Conservation (phyloP, 2,329 filamentous ascomycete genomes). For the Arthrinium phaeospermum region DNA sequence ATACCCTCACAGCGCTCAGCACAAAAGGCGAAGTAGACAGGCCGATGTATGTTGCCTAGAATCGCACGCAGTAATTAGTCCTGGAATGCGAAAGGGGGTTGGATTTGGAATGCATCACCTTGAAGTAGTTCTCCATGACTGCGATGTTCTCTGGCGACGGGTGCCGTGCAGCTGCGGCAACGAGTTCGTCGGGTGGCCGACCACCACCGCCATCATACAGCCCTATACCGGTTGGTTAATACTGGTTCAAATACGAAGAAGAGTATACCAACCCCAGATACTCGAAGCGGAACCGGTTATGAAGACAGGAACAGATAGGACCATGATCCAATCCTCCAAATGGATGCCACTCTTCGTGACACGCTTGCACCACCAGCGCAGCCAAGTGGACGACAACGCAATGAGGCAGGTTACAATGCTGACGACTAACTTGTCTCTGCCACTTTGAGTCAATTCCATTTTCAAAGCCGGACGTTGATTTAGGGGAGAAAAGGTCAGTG, state of each 20-base stretch:
- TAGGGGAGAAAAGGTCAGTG: background rate
- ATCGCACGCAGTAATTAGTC: background rate
- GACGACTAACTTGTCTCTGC: background rate
- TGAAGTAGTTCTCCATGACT: background rate
- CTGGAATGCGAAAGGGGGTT: no score
- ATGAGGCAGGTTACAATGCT: background rate
- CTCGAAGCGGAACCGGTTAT: background rate
- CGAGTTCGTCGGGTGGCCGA: background rate
- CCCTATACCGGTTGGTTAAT: background rate
- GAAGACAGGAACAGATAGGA: background rate
- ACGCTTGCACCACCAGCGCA: background rate
- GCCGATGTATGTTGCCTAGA: background rate
- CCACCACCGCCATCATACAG: background rate
- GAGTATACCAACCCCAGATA: background rate
- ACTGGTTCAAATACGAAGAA: accelerated
- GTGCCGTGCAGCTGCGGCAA: background rate
- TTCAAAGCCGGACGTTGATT: background rate
- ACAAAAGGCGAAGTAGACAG: background rate
- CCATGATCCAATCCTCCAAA: background rate
- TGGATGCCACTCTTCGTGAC: background rate
- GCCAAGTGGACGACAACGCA: background rate
- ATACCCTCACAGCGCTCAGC: constrained; percentile 5
- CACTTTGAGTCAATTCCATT: background rate
- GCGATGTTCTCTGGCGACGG: background rate
- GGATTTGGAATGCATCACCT: background rate